Percentiles rank a stretch among this genome's conserved stretches.
Conservation (phyloP, 352 stramenopile genomes). For the Globisporangium cederbergense region DNA sequence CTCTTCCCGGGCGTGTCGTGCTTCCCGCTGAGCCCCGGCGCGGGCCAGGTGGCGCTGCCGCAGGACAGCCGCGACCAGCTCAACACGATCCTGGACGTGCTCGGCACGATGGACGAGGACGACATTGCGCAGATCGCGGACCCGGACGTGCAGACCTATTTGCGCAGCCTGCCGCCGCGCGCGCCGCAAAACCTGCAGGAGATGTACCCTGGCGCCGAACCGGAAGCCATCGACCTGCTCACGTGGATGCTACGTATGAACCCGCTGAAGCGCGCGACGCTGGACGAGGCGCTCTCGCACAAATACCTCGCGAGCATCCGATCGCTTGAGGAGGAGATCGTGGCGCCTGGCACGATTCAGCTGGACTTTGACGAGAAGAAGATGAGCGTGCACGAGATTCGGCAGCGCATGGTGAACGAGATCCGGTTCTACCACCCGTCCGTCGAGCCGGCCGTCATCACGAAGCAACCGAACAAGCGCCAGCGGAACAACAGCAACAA, state of each 20-base stretch:
- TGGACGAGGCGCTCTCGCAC: conserved; percentile 80
- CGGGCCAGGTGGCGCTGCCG: conserved; percentile 66
- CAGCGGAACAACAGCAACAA: conserved; percentile 12
- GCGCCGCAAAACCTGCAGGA: conserved; percentile 72
- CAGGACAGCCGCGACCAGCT: conserved; percentile 85
- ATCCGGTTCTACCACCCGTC: conserved; percentile 76
- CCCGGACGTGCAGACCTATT: conserved; percentile 78
- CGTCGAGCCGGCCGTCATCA: conserved; percentile 12
- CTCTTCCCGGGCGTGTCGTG: conserved; percentile 94
- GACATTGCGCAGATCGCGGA: conserved; percentile 85
- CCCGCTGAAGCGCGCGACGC: conserved; percentile 66
- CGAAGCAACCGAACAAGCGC: conserved; percentile 18
- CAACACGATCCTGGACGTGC: conserved; percentile 86
- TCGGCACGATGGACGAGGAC: conserved; percentile 83
- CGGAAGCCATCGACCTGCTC: conserved; percentile 75
- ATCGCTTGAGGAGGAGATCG: conserved; percentile 81
- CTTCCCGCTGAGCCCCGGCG: conserved; percentile 77
- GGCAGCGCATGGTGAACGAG: conserved; percentile 75
- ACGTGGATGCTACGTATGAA: conserved; percentile 88
- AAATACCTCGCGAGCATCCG: conserved; percentile 85
- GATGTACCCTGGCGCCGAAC: conserved; percentile 82
- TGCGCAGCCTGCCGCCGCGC: conserved; percentile 68
- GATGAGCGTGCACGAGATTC: conserved; percentile 78
- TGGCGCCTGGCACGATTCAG: conserved; percentile 77
- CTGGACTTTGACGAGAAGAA: conserved; percentile 87